Evolutionary conservation across 2,329 filamentous ascomycete genomes (phyloP).

Genomic region (Sclerotinia spermophila): DNA sequence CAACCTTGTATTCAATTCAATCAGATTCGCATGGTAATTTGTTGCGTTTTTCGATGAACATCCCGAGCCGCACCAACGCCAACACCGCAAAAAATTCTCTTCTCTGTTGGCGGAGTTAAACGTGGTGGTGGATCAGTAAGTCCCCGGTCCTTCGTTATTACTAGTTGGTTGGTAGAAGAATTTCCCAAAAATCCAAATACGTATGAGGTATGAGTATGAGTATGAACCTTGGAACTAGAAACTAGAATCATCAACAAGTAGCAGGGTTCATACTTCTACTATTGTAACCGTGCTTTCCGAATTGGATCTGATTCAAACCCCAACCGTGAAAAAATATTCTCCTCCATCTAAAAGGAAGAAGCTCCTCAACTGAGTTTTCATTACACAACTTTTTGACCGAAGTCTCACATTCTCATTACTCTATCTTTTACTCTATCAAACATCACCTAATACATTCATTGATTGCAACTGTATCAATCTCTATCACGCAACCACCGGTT

Average conservation of each 20-base stretch:
- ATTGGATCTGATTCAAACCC: conserved; percentile 5
- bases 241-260: not conserved
- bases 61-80: conserved; percentile 19
- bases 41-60: conserved; percentile 4
- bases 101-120: not conserved
- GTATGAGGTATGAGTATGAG: no score
- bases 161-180: not conserved
- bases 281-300: conserved; percentile 15
- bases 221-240: conserved; percentile 1
- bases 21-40: conserved; percentile 5
- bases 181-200: not conserved
- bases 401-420: conserved; percentile 21
- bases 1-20: conserved; percentile 1
- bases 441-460: not conserved
- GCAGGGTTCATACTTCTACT: not conserved
- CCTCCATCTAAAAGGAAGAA: conserved; percentile 16
- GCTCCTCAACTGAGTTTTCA: conserved; percentile 21
- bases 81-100: conserved; percentile 6
- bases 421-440: conserved; percentile 17
- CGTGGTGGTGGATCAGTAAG: conserved; percentile 14
- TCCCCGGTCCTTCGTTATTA: not conserved
- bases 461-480: conserved; percentile 9
- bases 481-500: not conserved
- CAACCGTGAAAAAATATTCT: conserved; percentile 13
- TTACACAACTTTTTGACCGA: conserved; percentile 20